phyloP scores from a whole-genome alignment of 2,329 filamentous ascomycete genomes.

The Clonostachys rhizophaga region DNA sequence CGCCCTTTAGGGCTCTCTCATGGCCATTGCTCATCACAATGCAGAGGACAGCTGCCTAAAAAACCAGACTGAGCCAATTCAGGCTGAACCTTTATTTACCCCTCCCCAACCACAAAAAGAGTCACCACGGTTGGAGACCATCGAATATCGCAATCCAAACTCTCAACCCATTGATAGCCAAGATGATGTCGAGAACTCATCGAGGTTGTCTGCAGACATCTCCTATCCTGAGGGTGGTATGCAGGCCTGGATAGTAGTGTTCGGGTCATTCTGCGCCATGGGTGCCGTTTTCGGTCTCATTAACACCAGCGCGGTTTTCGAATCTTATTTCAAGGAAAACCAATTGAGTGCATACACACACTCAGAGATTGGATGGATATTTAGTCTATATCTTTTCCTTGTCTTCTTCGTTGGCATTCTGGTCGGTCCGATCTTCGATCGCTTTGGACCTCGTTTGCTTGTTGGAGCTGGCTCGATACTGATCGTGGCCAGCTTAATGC shows the following conservation, averaged over 20 bases:
- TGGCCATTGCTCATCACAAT: slow-evolving; percentile 1
- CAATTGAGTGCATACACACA: slow-evolving; percentile 65
- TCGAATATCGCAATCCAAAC: neutral
- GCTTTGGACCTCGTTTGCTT: slow-evolving; percentile 64
- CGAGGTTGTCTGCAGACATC: neutral
- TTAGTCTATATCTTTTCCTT: slow-evolving; percentile 75
- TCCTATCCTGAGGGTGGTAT: slow-evolving; percentile 65
- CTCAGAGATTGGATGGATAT: slow-evolving; percentile 79
- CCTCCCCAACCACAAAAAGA: neutral
- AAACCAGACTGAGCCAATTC: slow-evolving; percentile 9
- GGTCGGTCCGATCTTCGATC: slow-evolving; percentile 78
- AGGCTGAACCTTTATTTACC: neutral
- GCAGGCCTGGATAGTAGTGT: slow-evolving; percentile 64
- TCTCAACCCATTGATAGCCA: neutral
- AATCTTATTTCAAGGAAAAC: slow-evolving; percentile 69
- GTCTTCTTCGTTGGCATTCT: slow-evolving; percentile 80
- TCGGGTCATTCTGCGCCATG: slow-evolving; percentile 65
- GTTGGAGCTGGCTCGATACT: slow-evolving; percentile 59
- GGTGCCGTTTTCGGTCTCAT: slow-evolving; percentile 62
- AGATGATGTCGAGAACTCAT: neutral
- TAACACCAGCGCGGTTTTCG: slow-evolving; percentile 54
- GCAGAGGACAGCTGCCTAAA: slow-evolving; percentile 21
- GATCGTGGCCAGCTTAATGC: slow-evolving; percentile 56
- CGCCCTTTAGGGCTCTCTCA: neutral
- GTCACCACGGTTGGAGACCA: neutral